A percentile compares a stretch with the other conserved stretches of the same genome.
Evolutionary conservation across 495 filamentous ascomycete genomes (phyloP).

Genomic region (Chaetomium tenue): DNA sequence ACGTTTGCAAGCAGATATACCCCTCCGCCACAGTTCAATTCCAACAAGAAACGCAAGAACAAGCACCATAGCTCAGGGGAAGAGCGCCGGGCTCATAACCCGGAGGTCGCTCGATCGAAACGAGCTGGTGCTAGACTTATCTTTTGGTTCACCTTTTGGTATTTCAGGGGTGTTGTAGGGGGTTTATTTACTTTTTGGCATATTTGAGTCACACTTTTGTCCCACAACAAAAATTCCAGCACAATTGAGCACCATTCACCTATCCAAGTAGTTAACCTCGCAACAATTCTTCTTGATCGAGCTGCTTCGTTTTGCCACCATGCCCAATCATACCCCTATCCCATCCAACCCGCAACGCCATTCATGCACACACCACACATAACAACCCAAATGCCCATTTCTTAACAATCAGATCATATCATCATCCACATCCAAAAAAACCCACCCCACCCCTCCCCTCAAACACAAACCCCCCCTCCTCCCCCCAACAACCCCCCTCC

Average conservation of each 20-base stretch:
- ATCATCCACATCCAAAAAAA: too few species aligned
- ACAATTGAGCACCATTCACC: too few species aligned
- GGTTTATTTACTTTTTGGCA: neutral
- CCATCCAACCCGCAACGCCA: too few species aligned
- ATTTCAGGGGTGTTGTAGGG: neutral
- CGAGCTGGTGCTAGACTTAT: slow-evolving; percentile 39
- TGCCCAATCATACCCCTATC: too few species aligned
- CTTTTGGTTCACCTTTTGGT: slow-evolving; percentile 16
- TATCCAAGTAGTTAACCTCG: too few species aligned
- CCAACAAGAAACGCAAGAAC: neutral
- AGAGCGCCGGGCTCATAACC: slow-evolving; percentile 52
- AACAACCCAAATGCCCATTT: too few species aligned
- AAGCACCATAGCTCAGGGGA: slow-evolving; percentile 49
- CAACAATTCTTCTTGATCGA: too few species aligned
- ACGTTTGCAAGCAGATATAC: too few species aligned
- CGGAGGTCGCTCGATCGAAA: slow-evolving; percentile 51
- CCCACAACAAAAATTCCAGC: neutral
- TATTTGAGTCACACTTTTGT: neutral
- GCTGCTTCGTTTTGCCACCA: too few species aligned
- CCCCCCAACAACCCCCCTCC: neutral
- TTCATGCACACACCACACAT: too few species aligned
- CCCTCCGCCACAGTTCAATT: neutral
- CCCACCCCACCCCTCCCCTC: too few species aligned
- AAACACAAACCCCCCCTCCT: neutral
- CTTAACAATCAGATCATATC: too few species aligned